phyloP scores from a whole-genome alignment of 768 basidiomycete genomes.

The Clavulina sp. region DNA sequence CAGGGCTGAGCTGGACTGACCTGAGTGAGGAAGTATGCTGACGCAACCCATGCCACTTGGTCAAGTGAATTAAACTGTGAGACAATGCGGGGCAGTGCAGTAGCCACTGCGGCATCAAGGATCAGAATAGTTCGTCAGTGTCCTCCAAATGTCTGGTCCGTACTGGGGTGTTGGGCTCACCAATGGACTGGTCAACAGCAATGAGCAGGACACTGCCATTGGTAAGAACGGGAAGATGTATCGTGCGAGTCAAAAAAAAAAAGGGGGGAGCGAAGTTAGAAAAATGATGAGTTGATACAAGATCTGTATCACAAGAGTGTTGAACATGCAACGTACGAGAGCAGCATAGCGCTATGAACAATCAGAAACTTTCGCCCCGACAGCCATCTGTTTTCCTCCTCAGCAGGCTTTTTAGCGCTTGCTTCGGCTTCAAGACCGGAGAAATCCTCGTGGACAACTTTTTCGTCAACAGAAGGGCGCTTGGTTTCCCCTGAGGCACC shows the following conservation, averaged over 20 bases:
- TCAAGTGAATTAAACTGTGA: slow-evolving; percentile 18
- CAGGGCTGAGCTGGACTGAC: background rate
- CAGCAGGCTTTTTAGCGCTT: too few species aligned
- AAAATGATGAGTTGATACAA: background rate
- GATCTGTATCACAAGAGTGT: background rate
- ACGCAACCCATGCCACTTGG: slow-evolving; percentile 17
- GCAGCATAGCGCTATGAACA: background rate
- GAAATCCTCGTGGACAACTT: too few species aligned
- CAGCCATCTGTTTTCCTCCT: too few species aligned
- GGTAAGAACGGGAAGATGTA: background rate
- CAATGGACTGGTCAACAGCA: background rate
- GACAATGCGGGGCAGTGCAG: slow-evolving; percentile 18
- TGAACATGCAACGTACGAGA: background rate
- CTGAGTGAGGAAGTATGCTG: slow-evolving; percentile 11
- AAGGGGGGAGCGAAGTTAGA: background rate
- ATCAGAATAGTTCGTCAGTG: background rate
- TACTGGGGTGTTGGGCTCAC: background rate
- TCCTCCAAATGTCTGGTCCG: too few species aligned
- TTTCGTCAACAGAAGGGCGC: too few species aligned
- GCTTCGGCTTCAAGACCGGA: too few species aligned
- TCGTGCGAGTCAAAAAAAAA: background rate
- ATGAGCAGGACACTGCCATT: background rate
- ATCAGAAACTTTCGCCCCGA: background rate
- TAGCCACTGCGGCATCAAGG: background rate
- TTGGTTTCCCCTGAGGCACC: too few species aligned